These are phyloP conservation scores for Fusarium armeniacum DNA, from an alignment of 2,329 filamentous ascomycete species.

Conservation along the genomic window DNA sequence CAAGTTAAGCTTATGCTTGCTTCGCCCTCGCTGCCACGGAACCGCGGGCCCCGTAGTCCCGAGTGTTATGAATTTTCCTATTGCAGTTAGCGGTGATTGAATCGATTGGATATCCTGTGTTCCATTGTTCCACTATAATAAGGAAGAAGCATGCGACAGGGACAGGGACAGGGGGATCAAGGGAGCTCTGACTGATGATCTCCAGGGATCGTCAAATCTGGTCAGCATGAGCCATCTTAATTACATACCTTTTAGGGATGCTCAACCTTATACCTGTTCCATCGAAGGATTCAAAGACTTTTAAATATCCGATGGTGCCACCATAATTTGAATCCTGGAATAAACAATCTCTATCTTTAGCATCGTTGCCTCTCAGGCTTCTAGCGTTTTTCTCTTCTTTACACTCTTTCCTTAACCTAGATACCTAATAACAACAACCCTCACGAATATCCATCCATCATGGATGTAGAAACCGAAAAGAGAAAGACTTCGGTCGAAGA, in stretches of 20 bases:
- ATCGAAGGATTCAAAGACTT: neutral
- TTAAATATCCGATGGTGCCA: slow-evolving; percentile 12
- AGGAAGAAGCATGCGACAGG: neutral
- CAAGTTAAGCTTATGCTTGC: neutral
- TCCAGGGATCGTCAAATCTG: neutral
- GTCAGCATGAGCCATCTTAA: slow-evolving; percentile 3
- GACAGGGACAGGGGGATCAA: no score
- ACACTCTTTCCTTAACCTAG: neutral
- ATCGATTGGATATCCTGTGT: slow-evolving; percentile 21
- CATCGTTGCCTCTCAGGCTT: neutral
- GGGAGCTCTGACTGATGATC: neutral
- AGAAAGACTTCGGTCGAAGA: slow-evolving; percentile 13
- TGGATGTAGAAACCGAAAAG: slow-evolving; percentile 24
- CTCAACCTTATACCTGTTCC: neutral
- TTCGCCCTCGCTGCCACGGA: slow-evolving; percentile 35
- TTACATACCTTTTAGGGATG: neutral
- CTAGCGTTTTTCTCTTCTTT: neutral
- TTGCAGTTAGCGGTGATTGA: neutral
- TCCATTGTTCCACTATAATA: slow-evolving; percentile 2
- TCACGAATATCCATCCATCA: neutral
- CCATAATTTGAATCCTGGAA: neutral
- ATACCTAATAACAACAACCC: neutral
- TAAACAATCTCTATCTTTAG: neutral
- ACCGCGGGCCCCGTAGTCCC: slow-evolving; percentile 26
- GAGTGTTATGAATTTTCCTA: neutral